phyloP scores from a whole-genome alignment of 306 rosid species.

The Lathyrus oleraceus region DNA sequence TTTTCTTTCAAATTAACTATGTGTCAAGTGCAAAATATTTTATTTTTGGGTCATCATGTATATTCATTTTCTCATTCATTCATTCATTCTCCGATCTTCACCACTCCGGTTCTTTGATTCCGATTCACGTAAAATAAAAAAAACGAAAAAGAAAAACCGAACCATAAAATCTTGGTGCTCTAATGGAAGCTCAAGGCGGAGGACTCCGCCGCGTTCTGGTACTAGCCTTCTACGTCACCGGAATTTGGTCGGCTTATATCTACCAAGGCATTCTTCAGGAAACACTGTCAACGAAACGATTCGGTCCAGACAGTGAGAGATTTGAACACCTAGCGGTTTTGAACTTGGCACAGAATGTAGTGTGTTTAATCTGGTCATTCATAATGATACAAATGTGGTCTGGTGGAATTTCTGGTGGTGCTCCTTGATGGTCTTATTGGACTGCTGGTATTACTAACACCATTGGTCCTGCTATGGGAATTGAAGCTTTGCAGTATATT shows the following conservation, averaged over 20 bases:
- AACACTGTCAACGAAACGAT: constrained; percentile 93
- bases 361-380: constrained; percentile 91
- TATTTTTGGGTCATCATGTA: no score
- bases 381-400: constrained; percentile 86
- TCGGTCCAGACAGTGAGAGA: constrained; percentile 71
- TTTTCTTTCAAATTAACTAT: no score
- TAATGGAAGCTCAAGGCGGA: constrained; percentile 82
- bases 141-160: not conserved
- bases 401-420: constrained; percentile 62
- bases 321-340: constrained; percentile 91
- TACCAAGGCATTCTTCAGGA: constrained; percentile 98
- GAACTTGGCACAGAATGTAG: constrained; percentile 88
- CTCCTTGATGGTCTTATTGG: constrained; percentile 93
- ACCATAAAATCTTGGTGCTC: constrained; percentile 35
- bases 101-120: not conserved
- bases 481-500: constrained; percentile 92
- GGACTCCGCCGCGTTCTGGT: constrained; percentile 73
- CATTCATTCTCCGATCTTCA: constrained; percentile 19
- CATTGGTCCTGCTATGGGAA: constrained; percentile 99
- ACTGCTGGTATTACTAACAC: constrained; percentile 97
- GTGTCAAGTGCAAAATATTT: no score
- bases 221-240: constrained; percentile 80
- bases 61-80: no score
- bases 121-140: constrained; percentile 4
- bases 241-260: constrained; percentile 94